Conservation (phyloP, 1,284 basidiomycete genomes). For the Cystobasidium pallidum region DNA sequence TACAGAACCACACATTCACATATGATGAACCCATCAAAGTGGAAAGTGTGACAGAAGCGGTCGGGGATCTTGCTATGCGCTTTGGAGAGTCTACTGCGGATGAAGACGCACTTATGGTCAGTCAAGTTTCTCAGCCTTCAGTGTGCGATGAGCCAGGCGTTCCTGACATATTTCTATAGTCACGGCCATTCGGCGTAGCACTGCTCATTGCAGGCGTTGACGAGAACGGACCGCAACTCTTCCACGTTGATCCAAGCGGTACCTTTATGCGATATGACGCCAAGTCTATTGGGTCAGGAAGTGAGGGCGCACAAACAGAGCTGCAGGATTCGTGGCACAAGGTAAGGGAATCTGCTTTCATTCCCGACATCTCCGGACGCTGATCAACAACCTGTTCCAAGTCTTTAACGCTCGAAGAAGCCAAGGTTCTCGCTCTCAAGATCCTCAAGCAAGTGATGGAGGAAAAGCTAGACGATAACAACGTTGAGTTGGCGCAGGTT, state of each 20-base stretch:
- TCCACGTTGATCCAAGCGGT: slow-evolving; percentile 98
- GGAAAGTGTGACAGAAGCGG: slow-evolving; percentile 94
- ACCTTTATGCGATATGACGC: slow-evolving; percentile 97
- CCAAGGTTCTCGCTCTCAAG: slow-evolving; percentile 80
- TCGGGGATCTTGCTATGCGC: slow-evolving; percentile 93
- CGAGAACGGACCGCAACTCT: slow-evolving; percentile 95
- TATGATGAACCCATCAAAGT: slow-evolving; percentile 97
- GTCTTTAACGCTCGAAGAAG: slow-evolving; percentile 91
- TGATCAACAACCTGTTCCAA: too few species aligned
- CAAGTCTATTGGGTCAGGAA: slow-evolving; percentile 97
- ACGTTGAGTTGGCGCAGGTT: slow-evolving; percentile 94
- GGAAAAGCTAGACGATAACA: slow-evolving; percentile 96
- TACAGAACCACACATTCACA: slow-evolving; percentile 89
- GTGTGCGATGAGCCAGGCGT: background rate
- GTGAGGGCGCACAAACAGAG: slow-evolving; percentile 95
- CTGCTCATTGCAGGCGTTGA: slow-evolving; percentile 95
- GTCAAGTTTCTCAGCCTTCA: slow-evolving; percentile 48
- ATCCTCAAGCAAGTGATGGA: slow-evolving; percentile 99
- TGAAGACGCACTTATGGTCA: slow-evolving; percentile 93
- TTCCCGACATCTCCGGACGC: background rate
- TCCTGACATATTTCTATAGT: slow-evolving; percentile 60
- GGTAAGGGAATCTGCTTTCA: slow-evolving; percentile 59
- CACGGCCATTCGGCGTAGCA: slow-evolving; percentile 96
- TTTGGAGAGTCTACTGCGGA: slow-evolving; percentile 91
- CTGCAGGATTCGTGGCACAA: slow-evolving; percentile 97